Base-by-base conservation (phyloP, 164 flowering plant species). In the Aristolochia californica region DNA sequence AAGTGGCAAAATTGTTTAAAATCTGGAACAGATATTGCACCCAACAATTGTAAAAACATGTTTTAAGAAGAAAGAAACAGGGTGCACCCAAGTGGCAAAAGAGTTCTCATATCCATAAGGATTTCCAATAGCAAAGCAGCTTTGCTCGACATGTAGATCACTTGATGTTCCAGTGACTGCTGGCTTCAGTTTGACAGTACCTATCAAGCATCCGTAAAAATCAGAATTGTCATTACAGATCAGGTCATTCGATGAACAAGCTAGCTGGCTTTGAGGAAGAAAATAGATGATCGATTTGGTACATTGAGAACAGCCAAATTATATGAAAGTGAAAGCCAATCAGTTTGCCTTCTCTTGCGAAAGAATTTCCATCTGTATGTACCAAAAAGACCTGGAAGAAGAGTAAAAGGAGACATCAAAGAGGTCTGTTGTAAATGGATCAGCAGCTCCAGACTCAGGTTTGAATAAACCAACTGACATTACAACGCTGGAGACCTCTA, bases 271-370 rank as follows among this genome's bases (percentile, higher is more conserved):
- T 2, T 2, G 3, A 2, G 3, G 48, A 11, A 45, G 12, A 11
- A 45, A 3, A 17, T 47, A 47, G 13, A 48, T n/a, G 25, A 20
- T 60, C 61, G 53, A 23, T 40, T 40, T 13, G 38, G 55, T 57
- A 87, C 94, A 91, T 91, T 91, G 24, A 91, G 70, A 63, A 91
- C 87, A 70, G 98, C 95, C 40, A 91, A 74, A 66, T 91, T 96
- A 70, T 79, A 80, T 3, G 82, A 74, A 30, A 83, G 86, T 91
- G 96, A 71, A 67, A 70, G 61, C 96, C 96, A 59, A 87, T 59
- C 48, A 91, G 72, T 68, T 80, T 79, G 10, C 70, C 96, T 57
- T 88, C 93, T 58, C 68, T 77, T 52, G 70, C 62, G 59, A 87
- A 62, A 45, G 68, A 69, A 23, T 80, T 75, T 27, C 95, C 91